A percentile compares a stretch with the other conserved stretches of the same genome.
phyloP scores from a whole-genome alignment of 2,329 filamentous ascomycete species.

The Pseudopithomyces maydicus region DNA sequence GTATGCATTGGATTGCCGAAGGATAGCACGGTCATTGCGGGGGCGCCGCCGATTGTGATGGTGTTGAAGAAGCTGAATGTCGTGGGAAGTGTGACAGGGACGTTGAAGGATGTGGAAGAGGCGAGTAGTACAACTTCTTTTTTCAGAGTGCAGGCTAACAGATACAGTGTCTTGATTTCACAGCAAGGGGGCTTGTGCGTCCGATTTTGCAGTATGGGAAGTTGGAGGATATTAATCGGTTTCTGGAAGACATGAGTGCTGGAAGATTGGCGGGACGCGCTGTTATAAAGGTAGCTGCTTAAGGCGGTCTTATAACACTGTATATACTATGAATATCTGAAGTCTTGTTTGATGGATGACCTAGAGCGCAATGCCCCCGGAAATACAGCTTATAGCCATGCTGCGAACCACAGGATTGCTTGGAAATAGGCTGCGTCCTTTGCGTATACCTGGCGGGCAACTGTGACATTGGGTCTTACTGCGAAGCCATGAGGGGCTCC shows the following conservation, averaged over 20 bases:
- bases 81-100: constrained; percentile 50
- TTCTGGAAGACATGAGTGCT: constrained; percentile 45
- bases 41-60: constrained; percentile 44
- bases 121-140: constrained; percentile 21
- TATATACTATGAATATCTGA: no score
- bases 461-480: constrained; percentile 34
- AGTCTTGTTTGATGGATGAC: no score
- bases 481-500: constrained; percentile 42
- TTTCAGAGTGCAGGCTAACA: not conserved
- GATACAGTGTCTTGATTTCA: constrained; percentile 45
- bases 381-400: constrained; percentile 28
- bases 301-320: not conserved
- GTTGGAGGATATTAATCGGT: constrained; percentile 47
- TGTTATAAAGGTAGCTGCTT: constrained; percentile 41
- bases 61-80: constrained; percentile 49
- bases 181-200: constrained; percentile 48
- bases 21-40: constrained; percentile 25
- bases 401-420: constrained; percentile 41
- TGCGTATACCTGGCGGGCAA: constrained; percentile 36
- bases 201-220: constrained; percentile 47
- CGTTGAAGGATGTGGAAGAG: constrained; percentile 53
- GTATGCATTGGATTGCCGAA: constrained; percentile 36
- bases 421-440: constrained; percentile 41
- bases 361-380: not conserved
- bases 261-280: constrained; percentile 49